Base-by-base conservation (phyloP, 306 rosid genomes). In the Rosa lucieae region DNA sequence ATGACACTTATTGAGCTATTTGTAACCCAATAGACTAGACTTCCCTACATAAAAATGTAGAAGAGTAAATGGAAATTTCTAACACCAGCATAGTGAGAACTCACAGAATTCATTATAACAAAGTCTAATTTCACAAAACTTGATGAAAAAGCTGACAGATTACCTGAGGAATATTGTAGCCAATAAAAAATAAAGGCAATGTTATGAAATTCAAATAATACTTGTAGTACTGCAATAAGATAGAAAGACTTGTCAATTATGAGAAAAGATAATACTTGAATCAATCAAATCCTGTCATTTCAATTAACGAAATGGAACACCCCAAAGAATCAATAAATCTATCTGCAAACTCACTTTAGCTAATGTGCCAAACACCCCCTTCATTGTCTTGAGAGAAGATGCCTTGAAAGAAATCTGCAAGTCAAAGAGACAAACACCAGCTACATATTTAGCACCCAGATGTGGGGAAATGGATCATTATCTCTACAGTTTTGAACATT, bases 151-250 rank as follows among this genome's bases (percentile, higher is more conserved):
- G 65, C 47, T 76, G 75, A 62, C 82, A 32, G 81, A 43, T 74
- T 91, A 95, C 99, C 98, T 95, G 95, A 69, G 99, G 99, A 82
- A 95, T 70, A 87, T 84, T 82, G 82, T 81, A 90, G 77, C 83
- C 87, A 75, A 73, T 71, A 63, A 77, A 72, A 80, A 76, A 72
- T 26, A 92, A 37, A 59, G 96, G 93, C 70, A 92, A 17, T 0
- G 99, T 85, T 71, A 95, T 80, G 81, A 89, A 51, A 79, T 93
- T 75, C 91, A 92, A 78, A 77, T 86, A 92, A 74, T 55, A 42
- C 86, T 83, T 89, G 87, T 89, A 91, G 80, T 46, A 87, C 99
- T 95, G 97, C 96, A 91, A 46, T 44, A 78, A 81, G 58, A 85
- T 74, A 82, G 29, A 86, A 44, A 82, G 55, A 44, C 32, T 74